A percentile compares a stretch with the other conserved stretches of the same genome.
These are phyloP conservation scores for Firmiana major DNA, from an alignment of 345 rosid species.

Conservation along the genomic window DNA sequence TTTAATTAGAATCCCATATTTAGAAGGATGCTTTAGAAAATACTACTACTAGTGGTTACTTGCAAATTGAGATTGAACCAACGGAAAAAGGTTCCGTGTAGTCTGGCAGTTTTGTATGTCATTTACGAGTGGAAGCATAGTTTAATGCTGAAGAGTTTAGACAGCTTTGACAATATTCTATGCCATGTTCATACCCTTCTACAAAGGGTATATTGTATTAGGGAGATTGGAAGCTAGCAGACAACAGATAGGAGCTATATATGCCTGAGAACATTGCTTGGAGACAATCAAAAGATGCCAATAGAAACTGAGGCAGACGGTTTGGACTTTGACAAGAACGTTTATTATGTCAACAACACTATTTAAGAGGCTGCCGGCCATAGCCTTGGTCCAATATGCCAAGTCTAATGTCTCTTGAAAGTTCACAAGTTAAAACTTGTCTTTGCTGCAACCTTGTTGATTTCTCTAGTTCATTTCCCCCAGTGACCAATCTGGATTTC, in stretches of 20 bases:
- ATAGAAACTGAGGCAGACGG: background rate
- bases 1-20: background rate
- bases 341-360: background rate
- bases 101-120: background rate
- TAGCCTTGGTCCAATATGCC: slow-evolving; percentile 8
- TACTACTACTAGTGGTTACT: too few species aligned
- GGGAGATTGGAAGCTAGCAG: too few species aligned
- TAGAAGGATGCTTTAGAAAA: too few species aligned
- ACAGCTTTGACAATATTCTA: background rate
- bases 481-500: background rate
- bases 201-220: too few species aligned
- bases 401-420: background rate
- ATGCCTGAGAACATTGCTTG: background rate
- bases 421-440: background rate
- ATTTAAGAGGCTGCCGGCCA: slow-evolving; percentile 19
- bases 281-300: slow-evolving; percentile 10
- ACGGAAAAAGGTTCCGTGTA: too few species aligned
- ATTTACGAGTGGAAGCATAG: background rate
- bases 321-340: background rate
- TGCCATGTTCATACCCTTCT: background rate
- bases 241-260: background rate
- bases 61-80: too few species aligned
- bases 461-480: background rate
- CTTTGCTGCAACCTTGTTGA: background rate
- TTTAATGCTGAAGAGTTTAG: background rate